phyloP scores from a whole-genome alignment of 176 grass and related monocot species.

The Puya raimondii region DNA sequence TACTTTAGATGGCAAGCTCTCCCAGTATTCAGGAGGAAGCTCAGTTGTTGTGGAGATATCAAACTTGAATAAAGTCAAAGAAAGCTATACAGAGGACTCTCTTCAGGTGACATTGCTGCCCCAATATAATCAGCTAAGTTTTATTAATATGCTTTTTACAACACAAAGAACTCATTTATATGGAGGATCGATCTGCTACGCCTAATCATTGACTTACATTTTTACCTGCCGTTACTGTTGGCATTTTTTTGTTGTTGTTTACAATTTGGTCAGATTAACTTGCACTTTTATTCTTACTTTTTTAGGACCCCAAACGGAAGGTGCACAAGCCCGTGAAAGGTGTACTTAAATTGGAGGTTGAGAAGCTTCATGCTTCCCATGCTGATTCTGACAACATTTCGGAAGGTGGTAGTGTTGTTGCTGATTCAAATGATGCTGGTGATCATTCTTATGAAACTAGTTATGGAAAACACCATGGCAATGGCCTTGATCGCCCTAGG shows the following conservation, averaged over 20 bases:
- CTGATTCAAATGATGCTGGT: slow-evolving; percentile 64
- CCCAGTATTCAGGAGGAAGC: slow-evolving; percentile 80
- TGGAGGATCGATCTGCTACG: neutral
- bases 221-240: too few species aligned
- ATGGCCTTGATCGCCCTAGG: slow-evolving; percentile 50
- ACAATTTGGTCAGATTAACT: neutral
- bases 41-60: slow-evolving; percentile 90
- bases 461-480: slow-evolving; percentile 42
- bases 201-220: too few species aligned
- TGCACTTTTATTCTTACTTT: neutral
- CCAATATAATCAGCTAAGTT: too few species aligned
- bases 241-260: neutral
- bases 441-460: slow-evolving; percentile 23
- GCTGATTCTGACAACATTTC: slow-evolving; percentile 66
- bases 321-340: slow-evolving; percentile 98
- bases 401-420: slow-evolving; percentile 78
- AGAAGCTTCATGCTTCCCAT: slow-evolving; percentile 61
- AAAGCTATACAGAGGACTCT: slow-evolving; percentile 93
- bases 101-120: slow-evolving; percentile 47
- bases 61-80: slow-evolving; percentile 98
- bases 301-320: slow-evolving; percentile 96
- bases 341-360: slow-evolving; percentile 79
- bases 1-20: slow-evolving; percentile 69
- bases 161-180: neutral
- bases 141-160: too few species aligned